Evolutionary conservation across 2,329 filamentous ascomycete species (phyloP), one percentile per base, ranked within the genome.

Genomic region (Aspergillus sp.): DNA sequence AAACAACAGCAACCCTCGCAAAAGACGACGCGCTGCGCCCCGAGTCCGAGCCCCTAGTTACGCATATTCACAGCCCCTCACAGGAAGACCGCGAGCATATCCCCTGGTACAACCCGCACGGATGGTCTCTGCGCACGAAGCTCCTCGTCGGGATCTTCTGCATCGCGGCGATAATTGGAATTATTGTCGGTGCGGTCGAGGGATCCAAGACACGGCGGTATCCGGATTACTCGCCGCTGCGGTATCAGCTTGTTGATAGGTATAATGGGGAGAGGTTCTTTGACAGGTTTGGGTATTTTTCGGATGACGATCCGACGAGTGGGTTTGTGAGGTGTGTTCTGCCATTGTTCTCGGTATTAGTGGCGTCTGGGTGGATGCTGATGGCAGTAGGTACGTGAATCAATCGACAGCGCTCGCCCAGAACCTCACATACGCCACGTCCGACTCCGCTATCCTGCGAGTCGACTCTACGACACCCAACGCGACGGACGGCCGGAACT

Each of bases 371-470:
- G 8, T 38, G 31, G 25, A 28, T 38, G 31, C 31, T 38, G 9
- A 38, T 41, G 13, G 11, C 4, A 13, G 13, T 19, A 76, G 67
- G 63, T 83, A 80, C 66, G 80, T 83, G 22, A 74, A 79, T 64
- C 68, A 72, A 50, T 59, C 70, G 1, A 72, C 77, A 1, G 73
- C 78, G 1, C 63, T 53, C 2, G 54, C 55, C 15, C 61, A 76
- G 6, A 91, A 91, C 74, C 81, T 91, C 34, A 90, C 89, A 0
- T 86, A 85, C 67, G 85, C 87, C 6, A 82, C 83, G 1, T 68
- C 78, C 1, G 75, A 76, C 45, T 80, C 84, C 0, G 87, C 87
- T 9, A 68, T 90, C 19, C 72, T 91, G 31, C 80, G 78, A 48
- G 88, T 90, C 54, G 88, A 90, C 71, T 87, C 85, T 11, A 81